Percentiles rank a stretch among this genome's conserved stretches.
Evolutionary conservation across 345 rosid genomes (phyloP).

Genomic region (Cardamine resedifolia): DNA sequence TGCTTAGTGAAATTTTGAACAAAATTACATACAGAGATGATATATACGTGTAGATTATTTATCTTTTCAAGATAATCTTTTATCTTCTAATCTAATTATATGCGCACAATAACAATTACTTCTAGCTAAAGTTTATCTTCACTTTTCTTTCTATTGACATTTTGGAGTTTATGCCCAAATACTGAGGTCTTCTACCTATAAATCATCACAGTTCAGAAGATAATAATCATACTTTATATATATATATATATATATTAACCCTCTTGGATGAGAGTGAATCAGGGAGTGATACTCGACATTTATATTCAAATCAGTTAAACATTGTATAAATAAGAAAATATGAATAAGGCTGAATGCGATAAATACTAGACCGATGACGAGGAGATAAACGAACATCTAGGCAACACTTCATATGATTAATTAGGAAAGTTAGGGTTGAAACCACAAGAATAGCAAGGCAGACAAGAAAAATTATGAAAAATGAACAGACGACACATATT

Average conservation of each 20-base stretch:
- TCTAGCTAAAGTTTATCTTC: neutral
- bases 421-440: neutral
- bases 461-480: neutral
- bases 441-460: neutral
- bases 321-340: too few species aligned
- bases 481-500: neutral
- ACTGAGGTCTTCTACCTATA: neutral
- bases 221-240: neutral
- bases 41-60: neutral
- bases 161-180: neutral
- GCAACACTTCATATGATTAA: too few species aligned
- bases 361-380: too few species aligned
- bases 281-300: too few species aligned
- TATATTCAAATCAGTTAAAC: too few species aligned
- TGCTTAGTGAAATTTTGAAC: neutral
- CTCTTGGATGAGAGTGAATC: too few species aligned
- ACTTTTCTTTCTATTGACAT: neutral
- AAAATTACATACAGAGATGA: neutral
- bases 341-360: too few species aligned
- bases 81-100: neutral
- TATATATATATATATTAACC: too few species aligned
- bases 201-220: neutral
- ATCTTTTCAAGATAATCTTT: neutral
- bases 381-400: too few species aligned
- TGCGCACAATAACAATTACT: conserved; percentile 5